Evolutionary conservation across 1,284 basidiomycete genomes (phyloP).

Genomic region (Stereum hirsutum): DNA sequence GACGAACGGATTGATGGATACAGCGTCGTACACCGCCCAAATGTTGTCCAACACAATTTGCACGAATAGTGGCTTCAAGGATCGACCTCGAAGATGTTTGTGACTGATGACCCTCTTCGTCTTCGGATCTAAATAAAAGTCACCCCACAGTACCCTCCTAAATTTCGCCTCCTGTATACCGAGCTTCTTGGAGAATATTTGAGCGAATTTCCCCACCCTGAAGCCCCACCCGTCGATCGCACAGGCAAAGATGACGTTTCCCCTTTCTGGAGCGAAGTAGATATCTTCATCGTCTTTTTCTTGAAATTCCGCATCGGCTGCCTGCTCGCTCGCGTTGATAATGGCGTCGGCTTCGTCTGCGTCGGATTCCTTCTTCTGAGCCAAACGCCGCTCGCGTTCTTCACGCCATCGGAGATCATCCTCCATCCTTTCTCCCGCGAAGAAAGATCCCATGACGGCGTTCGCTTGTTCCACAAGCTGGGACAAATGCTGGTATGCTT

Average conservation of each 20-base stretch:
- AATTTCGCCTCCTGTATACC: slow-evolving; percentile 88
- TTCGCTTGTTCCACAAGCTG: slow-evolving; percentile 97
- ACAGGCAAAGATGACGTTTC: slow-evolving; percentile 95
- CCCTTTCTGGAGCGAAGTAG: slow-evolving; percentile 93
- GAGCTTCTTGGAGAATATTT: slow-evolving; percentile 87
- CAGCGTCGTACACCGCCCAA: slow-evolving; percentile 93
- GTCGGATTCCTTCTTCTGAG: slow-evolving; percentile 58
- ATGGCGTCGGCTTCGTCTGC: slow-evolving; percentile 56
- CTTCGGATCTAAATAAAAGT: slow-evolving; percentile 96
- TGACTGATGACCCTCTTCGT: slow-evolving; percentile 88
- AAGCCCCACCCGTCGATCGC: slow-evolving; percentile 99
- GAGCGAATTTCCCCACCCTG: slow-evolving; percentile 88
- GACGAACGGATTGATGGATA: slow-evolving; percentile 79
- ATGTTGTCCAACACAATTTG: slow-evolving; percentile 97
- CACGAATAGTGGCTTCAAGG: slow-evolving; percentile 95
- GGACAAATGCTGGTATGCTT: slow-evolving; percentile 91
- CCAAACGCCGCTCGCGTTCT: slow-evolving; percentile 77
- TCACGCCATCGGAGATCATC: slow-evolving; percentile 94
- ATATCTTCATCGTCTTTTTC: slow-evolving; percentile 97
- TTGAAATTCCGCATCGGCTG: slow-evolving; percentile 63
- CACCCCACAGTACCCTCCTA: slow-evolving; percentile 90
- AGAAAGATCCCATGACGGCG: slow-evolving; percentile 96
- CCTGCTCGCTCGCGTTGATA: slow-evolving; percentile 41
- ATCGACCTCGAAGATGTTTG: slow-evolving; percentile 81
- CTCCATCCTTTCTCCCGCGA: slow-evolving; percentile 94